phyloP scores from a whole-genome alignment of 441 rosid genomes.

The Isatis lusitanica region DNA sequence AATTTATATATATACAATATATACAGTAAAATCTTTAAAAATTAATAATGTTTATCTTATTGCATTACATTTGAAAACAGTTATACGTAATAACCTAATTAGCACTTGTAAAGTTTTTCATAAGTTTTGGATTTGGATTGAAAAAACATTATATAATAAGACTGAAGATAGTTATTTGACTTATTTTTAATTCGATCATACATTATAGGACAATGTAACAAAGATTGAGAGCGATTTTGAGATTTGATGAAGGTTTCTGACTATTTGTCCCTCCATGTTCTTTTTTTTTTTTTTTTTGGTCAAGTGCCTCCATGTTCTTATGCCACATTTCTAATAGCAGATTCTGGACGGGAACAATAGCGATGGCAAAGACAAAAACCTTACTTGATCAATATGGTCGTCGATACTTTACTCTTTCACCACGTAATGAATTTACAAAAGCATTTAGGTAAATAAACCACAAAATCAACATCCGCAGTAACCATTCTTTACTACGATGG shows the following conservation, averaged over 20 bases:
- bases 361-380: neutral
- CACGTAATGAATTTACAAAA: constrained; percentile 25
- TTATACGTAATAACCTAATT: too few species aligned
- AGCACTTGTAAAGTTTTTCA: too few species aligned
- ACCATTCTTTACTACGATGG: neutral
- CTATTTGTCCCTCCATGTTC: neutral
- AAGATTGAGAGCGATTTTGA: neutral
- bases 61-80: too few species aligned
- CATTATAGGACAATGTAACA: neutral
- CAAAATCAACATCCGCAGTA: neutral
- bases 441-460: neutral
- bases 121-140: too few species aligned
- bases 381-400: constrained; percentile 17
- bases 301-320: neutral
- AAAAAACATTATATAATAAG: too few species aligned
- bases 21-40: too few species aligned
- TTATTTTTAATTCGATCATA: neutral
- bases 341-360: neutral
- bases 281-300: too few species aligned
- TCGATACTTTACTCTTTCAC: constrained; percentile 3
- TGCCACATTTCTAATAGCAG: neutral
- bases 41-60: too few species aligned
- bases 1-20: too few species aligned
- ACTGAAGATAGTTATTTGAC: too few species aligned
- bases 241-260: neutral